phyloP scores from a whole-genome alignment of 306 rosid species.

The Pueraria montana region DNA sequence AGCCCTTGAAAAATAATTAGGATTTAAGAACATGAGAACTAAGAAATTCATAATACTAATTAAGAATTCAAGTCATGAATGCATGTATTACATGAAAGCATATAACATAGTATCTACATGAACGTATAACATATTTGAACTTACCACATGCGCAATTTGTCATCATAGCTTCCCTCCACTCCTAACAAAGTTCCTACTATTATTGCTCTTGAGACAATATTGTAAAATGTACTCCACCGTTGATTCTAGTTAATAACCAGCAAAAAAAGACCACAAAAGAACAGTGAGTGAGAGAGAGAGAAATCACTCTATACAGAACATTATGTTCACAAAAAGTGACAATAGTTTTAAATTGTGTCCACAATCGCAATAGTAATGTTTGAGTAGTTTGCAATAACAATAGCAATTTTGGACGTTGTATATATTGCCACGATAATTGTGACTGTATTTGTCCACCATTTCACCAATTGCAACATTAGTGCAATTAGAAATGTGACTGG shows the following conservation, averaged over 20 bases:
- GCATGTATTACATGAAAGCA: neutral
- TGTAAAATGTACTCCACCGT: slow-evolving; percentile 59
- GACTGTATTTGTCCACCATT: neutral
- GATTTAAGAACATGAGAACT: too few species aligned
- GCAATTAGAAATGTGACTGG: neutral
- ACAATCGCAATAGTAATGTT: too few species aligned
- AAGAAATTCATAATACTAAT: neutral
- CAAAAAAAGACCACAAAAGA: neutral
- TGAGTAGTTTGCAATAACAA: neutral
- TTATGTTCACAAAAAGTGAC: neutral
- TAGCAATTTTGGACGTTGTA: neutral
- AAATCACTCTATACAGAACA: neutral
- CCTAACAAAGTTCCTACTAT: slow-evolving; percentile 50
- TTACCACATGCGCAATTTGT: slow-evolving; percentile 67
- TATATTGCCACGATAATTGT: neutral
- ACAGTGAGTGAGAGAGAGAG: neutral
- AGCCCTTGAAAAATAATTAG: too few species aligned
- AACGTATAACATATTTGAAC: slow-evolving; percentile 8
- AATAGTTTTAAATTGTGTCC: neutral
- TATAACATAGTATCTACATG: too few species aligned
- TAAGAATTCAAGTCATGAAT: neutral
- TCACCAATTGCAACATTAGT: neutral
- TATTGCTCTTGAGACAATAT: slow-evolving; percentile 55
- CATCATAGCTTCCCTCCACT: slow-evolving; percentile 54
- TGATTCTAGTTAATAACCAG: slow-evolving; percentile 45